These are phyloP conservation scores for Collariella sp. DNA, from an alignment of 495 filamentous ascomycete genomes.

Conservation along the genomic window DNA sequence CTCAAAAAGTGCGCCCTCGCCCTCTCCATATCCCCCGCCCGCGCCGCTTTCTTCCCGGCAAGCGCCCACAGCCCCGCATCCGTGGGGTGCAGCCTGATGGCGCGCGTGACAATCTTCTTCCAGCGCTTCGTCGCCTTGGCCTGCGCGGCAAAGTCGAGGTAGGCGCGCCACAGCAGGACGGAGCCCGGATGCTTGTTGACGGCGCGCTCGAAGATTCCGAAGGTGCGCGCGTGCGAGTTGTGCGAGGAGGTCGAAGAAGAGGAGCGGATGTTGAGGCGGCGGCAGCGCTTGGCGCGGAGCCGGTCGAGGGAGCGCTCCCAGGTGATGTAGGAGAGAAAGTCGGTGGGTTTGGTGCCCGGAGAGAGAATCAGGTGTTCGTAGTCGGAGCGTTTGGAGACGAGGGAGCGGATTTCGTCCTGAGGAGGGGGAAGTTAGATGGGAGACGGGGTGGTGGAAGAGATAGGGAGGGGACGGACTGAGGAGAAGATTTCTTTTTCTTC, in stretches of 20 bases:
- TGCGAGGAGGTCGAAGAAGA: conserved; percentile 42
- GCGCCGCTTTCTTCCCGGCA: conserved; percentile 69
- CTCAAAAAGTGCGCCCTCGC: conserved; percentile 77
- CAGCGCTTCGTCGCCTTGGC: conserved; percentile 76
- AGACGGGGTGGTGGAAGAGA: not conserved
- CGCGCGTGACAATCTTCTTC: conserved; percentile 62
- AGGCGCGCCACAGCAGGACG: conserved; percentile 81
- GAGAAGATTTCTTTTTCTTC: conserved; percentile 82
- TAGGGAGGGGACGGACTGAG: conserved; percentile 45
- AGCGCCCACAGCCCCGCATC: conserved; percentile 81
- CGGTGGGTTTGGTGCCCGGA: conserved; percentile 60
- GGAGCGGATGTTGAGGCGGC: conserved; percentile 62
- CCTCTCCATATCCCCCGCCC: conserved; percentile 72
- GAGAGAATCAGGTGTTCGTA: conserved; percentile 87
- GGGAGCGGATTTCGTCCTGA: conserved; percentile 77
- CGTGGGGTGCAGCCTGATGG: conserved; percentile 74
- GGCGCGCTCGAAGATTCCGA: conserved; percentile 79
- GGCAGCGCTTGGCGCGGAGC: conserved; percentile 72
- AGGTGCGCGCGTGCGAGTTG: conserved; percentile 70
- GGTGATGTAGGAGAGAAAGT: conserved; percentile 77
- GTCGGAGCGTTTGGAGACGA: conserved; percentile 81
- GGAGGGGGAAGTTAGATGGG: not conserved
- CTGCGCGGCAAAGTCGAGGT: conserved; percentile 69
- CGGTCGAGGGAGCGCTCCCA: conserved; percentile 88
- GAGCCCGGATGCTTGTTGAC: conserved; percentile 80